Evolutionary conservation across 495 filamentous ascomycete species (phyloP).

Genomic region (Penicillium waksmanii): DNA sequence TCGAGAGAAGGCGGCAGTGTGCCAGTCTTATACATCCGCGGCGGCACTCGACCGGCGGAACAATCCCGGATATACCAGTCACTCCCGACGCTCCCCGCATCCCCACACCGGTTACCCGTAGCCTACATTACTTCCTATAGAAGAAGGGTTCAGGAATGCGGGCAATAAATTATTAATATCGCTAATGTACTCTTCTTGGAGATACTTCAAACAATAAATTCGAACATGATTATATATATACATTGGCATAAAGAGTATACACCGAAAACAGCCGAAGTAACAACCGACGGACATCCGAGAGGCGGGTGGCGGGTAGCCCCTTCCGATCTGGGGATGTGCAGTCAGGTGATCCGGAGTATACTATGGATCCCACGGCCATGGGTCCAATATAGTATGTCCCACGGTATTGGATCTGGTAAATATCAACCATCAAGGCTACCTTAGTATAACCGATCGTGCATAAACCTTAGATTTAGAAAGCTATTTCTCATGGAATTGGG

Average conservation of each 20-base stretch:
- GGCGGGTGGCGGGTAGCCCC: constrained; percentile 1
- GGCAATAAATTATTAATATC: neutral
- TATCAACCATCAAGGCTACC: too few species aligned
- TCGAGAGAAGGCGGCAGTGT: constrained; percentile 17
- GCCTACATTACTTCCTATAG: neutral
- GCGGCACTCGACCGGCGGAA: constrained; percentile 17
- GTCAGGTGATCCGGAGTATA: neutral
- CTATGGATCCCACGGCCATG: neutral
- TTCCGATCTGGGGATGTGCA: constrained; percentile 1
- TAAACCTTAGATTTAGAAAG: too few species aligned
- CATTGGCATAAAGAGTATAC: neutral
- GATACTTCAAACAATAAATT: neutral
- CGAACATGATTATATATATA: neutral
- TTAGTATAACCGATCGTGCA: too few species aligned
- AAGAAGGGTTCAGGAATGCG: neutral
- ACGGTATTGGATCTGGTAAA: too few species aligned
- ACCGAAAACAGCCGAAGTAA: neutral
- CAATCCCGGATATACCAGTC: constrained; percentile 4
- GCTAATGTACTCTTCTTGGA: neutral
- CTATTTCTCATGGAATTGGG: too few species aligned
- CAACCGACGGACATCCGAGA: constrained; percentile 2
- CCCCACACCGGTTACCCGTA: neutral
- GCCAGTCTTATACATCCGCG: constrained; percentile 26
- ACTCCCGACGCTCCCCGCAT: constrained; percentile 4
- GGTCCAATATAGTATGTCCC: too few species aligned